Conservation (phyloP, 345 rosid species). For the Salix purpurea region DNA sequence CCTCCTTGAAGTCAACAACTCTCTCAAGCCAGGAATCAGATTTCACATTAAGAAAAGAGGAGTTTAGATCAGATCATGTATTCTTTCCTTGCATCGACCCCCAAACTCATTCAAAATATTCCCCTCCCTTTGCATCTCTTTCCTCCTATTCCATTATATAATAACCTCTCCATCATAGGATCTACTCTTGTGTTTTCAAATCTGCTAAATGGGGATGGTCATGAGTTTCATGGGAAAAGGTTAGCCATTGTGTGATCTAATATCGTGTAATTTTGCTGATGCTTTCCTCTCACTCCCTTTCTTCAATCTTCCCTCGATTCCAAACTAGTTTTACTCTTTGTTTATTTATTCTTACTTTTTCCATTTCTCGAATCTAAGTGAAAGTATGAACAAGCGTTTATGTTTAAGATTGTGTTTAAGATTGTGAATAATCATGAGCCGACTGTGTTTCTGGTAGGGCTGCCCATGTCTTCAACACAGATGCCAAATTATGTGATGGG, state of each 20-base stretch:
- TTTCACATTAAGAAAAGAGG: not conserved
- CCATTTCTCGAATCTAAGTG: not conserved
- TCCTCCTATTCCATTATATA: not conserved
- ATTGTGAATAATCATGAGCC: not conserved
- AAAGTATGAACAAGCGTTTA: not conserved
- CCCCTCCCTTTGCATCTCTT: not conserved
- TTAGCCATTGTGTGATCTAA: conserved; percentile 2
- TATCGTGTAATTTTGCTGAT: not conserved
- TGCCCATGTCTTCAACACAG: conserved; percentile 44
- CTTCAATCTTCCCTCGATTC: not conserved
- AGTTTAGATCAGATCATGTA: not conserved
- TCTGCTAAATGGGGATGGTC: conserved; percentile 50
- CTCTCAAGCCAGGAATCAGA: conserved; percentile 21
- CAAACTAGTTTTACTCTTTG: not conserved
- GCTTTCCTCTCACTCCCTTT: not conserved
- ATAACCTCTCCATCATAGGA: not conserved
- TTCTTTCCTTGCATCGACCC: conserved; percentile 33
- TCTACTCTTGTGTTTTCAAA: not conserved
- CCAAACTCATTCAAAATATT: not conserved
- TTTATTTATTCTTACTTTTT: not conserved
- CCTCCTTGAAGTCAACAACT: not conserved
- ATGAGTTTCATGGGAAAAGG: conserved; percentile 65
- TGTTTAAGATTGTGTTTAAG: not conserved
- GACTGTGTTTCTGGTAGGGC: conserved; percentile 26
- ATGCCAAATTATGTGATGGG: conserved; percentile 57